phyloP scores from a whole-genome alignment of 768 basidiomycete genomes.

The Agaricus blazei region DNA sequence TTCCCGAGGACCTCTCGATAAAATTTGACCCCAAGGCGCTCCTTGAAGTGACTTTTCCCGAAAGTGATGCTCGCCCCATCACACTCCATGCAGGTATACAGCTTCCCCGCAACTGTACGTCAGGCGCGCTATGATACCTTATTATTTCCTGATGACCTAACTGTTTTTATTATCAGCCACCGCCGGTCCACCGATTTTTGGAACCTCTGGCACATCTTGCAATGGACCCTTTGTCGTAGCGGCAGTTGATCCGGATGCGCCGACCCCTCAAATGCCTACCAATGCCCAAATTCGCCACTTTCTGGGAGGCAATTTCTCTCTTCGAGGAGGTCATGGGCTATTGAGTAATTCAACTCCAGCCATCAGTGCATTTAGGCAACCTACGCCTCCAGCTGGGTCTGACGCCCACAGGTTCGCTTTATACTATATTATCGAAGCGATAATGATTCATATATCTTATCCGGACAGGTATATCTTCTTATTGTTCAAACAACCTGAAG shows the following conservation, averaged over 20 bases:
- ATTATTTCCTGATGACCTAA: background rate
- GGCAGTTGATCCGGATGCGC: slow-evolving; percentile 41
- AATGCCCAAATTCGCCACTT: slow-evolving; percentile 39
- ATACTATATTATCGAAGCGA: background rate
- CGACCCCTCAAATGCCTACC: slow-evolving; percentile 36
- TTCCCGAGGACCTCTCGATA: slow-evolving; percentile 25
- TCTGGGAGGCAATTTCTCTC: slow-evolving; percentile 33
- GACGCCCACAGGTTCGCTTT: slow-evolving; percentile 34
- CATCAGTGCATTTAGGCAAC: slow-evolving; percentile 33
- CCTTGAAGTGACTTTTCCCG: slow-evolving; percentile 31
- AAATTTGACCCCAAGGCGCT: slow-evolving; percentile 29
- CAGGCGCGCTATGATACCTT: background rate
- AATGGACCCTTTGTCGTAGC: slow-evolving; percentile 38
- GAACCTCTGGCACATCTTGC: slow-evolving; percentile 18
- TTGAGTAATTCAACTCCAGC: slow-evolving; percentile 37
- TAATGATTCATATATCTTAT: background rate
- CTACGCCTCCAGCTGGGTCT: slow-evolving; percentile 39
- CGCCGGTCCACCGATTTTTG: slow-evolving; percentile 31
- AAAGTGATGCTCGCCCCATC: slow-evolving; percentile 21
- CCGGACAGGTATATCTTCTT: slow-evolving; percentile 37
- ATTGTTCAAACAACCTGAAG: slow-evolving; percentile 34
- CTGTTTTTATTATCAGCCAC: slow-evolving; percentile 22
- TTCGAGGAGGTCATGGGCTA: slow-evolving; percentile 8
- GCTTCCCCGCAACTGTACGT: slow-evolving; percentile 27
- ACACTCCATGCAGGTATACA: slow-evolving; percentile 30